These are phyloP conservation scores for Mortierella sp. DNA, from an alignment of 371 early-diverging fungal species.

Conservation along the genomic window DNA sequence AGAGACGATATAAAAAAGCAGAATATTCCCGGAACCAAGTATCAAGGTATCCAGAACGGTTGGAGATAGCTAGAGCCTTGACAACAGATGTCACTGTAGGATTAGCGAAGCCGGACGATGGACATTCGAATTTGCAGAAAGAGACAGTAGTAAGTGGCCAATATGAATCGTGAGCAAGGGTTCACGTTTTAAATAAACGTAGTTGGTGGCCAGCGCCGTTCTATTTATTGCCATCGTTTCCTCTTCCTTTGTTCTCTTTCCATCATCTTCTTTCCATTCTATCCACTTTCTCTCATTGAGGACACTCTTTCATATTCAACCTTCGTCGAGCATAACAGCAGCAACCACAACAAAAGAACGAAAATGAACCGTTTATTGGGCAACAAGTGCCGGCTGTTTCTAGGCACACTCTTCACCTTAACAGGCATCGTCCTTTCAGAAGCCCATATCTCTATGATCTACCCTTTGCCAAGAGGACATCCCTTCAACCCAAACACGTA, in stretches of 20 bases:
- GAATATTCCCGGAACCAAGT: not conserved
- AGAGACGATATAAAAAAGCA: not conserved
- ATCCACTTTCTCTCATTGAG: not conserved
- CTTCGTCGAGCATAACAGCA: not conserved
- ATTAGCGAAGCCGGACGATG: not conserved
- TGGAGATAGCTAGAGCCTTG: not conserved
- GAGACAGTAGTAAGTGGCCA: not conserved
- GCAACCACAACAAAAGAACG: not conserved
- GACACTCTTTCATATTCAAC: not conserved
- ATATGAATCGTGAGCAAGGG: not conserved
- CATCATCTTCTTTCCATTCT: not conserved
- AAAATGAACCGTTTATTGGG: not conserved
- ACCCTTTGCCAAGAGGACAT: constrained; percentile 47
- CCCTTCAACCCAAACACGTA: constrained; percentile 52
- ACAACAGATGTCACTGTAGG: not conserved
- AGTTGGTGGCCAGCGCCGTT: not conserved
- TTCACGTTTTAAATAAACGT: not conserved
- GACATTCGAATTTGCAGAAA: not conserved
- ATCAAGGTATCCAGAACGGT: not conserved
- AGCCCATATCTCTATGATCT: constrained; percentile 53
- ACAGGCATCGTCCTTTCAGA: not conserved
- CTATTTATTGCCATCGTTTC: constrained; percentile 10
- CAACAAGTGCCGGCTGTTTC: not conserved
- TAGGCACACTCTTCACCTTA: constrained; percentile 9
- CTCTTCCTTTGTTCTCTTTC: not conserved